Evolutionary conservation across 306 rosid species (phyloP), one percentile per base, ranked within the genome.

Genomic region (Oemleria cerasiformis): DNA sequence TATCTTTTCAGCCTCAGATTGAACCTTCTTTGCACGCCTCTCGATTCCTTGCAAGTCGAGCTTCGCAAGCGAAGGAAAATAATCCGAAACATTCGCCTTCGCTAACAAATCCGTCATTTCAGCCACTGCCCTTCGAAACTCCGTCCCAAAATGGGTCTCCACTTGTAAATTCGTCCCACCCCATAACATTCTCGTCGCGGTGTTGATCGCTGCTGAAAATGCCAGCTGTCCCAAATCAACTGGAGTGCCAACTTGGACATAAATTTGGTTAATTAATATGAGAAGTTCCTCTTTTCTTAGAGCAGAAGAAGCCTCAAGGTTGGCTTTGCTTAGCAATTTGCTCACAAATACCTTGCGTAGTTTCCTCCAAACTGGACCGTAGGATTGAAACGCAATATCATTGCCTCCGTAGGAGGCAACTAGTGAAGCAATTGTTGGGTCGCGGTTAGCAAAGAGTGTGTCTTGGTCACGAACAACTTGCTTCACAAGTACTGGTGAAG

Each of bases 381-480:
- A 43, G 16, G 82, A 21, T 36, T 21, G 21, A 40, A 58, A 83
- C 0, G 73, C 73, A 9, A 79, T 79, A 42, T 73, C 73, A n/a
- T 2, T n/a, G 49, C 62, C 75, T 2, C 75, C 75, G 13, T 42
- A 79, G 9, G 76, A 16, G 42, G 36, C 42, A 16, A 60, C 20
- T 8, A 13, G 17, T 2, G 16, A 72, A 15, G 71, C 58, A n/a
- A 56, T 61, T 17, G 64, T 58, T 12, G 67, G 67, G 36, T 73
- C 84, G 12, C 45, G 82, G 69, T 79, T 79, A 5, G 80, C 80
- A 44, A 83, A 83, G 5, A 61, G 23, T 0, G 7, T 39, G 66
- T 77, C 84, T 40, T 83, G 82, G 53, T 79, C 84, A 34, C 73
- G 73, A 19, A 70, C 72, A 47, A 83, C 68, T 66, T 79, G 54